Conservation (phyloP, 106 monocot genomes). For the Dioscorea zingiberensis region DNA sequence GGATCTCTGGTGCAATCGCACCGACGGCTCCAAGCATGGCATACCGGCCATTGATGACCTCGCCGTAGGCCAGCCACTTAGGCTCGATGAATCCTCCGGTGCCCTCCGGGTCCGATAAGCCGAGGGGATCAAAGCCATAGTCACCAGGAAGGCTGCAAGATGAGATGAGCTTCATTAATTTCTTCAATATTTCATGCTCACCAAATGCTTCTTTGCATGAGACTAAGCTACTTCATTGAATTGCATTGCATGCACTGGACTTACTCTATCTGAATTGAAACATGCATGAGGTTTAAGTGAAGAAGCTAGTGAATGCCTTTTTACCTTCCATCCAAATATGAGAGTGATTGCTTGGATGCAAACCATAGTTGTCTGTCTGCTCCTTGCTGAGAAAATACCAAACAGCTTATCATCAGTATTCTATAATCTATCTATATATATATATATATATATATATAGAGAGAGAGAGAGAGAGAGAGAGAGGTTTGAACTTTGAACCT, state of each 20-base stretch:
- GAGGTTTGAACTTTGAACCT: neutral
- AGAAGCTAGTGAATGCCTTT: no score
- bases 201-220: no score
- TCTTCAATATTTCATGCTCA: no score
- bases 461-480: neutral
- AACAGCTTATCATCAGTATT: no score
- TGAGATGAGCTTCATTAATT: no score
- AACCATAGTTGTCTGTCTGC: conserved; percentile 93
- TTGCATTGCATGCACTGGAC: no score
- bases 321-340: conserved; percentile 94
- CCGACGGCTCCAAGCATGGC: conserved; percentile 88
- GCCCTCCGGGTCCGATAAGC: conserved; percentile 92
- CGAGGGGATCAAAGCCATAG: conserved; percentile 91
- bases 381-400: conserved; percentile 72
- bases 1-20: conserved; percentile 72
- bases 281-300: neutral
- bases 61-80: conserved; percentile 87
- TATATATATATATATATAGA: neutral
- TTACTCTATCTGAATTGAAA: no score
- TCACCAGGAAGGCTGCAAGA: conserved; percentile 86
- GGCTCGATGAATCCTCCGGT: conserved; percentile 99
- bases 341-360: conserved; percentile 90
- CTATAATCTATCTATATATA: neutral
- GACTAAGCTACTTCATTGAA: no score
- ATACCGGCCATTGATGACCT: conserved; percentile 81